Percentiles rank a stretch among this genome's conserved stretches.
phyloP scores from a whole-genome alignment of 495 filamentous ascomycete species.

The Podospora appendiculata region DNA sequence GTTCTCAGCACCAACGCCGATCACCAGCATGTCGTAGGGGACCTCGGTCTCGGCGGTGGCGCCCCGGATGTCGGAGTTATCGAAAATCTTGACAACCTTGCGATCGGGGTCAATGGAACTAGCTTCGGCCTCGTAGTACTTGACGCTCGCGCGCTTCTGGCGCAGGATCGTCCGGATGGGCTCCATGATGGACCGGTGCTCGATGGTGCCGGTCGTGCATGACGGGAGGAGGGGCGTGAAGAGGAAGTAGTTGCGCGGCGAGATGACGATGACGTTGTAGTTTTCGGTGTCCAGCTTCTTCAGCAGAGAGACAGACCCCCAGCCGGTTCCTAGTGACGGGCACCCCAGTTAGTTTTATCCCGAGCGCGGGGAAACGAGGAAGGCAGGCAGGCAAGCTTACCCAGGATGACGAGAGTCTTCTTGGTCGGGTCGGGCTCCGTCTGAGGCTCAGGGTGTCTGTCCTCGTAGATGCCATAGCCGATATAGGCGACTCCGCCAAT shows the following conservation, averaged over 20 bases:
- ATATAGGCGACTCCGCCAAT: conserved; percentile 61
- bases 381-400: conserved; percentile 42
- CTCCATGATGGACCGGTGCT: conserved; percentile 99
- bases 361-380: neutral
- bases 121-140: conserved; percentile 97
- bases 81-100: conserved; percentile 79
- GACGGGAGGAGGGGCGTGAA: conserved; percentile 96
- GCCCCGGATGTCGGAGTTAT: conserved; percentile 90
- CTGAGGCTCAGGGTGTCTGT: conserved; percentile 77
- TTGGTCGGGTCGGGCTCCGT: conserved; percentile 72
- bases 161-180: conserved; percentile 90
- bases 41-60: conserved; percentile 77
- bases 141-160: conserved; percentile 82
- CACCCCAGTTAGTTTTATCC: conserved; percentile 4
- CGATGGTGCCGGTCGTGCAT: conserved; percentile 93
- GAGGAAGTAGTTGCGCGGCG: conserved; percentile 98
- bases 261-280: conserved; percentile 96
- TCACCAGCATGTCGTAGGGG: conserved; percentile 95
- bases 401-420: conserved; percentile 95
- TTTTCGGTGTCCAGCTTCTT: conserved; percentile 98
- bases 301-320: conserved; percentile 91
- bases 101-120: conserved; percentile 92
- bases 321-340: conserved; percentile 69
- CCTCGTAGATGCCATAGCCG: conserved; percentile 72
- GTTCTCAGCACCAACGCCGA: conserved; percentile 96